phyloP scores from a whole-genome alignment of 2,329 filamentous ascomycete genomes.

The Trematosphaeria pertusa region DNA sequence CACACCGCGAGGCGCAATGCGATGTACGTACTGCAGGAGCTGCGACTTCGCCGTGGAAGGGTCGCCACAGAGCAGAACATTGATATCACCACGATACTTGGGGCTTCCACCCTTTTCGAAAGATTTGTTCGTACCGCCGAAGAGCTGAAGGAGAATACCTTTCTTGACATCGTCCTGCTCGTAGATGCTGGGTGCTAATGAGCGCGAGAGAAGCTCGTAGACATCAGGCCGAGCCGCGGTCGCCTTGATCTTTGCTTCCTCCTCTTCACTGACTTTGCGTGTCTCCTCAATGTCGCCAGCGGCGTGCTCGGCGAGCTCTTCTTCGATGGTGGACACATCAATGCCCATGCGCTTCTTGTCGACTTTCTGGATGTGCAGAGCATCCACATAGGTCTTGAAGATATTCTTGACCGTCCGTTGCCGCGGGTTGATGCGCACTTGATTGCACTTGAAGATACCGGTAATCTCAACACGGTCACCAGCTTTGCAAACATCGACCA shows the following conservation, averaged over 20 bases:
- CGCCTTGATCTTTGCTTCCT: constrained; percentile 85
- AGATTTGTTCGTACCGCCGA: constrained; percentile 96
- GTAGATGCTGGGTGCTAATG: constrained; percentile 92
- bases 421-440: constrained; percentile 90
- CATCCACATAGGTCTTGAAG: constrained; percentile 98
- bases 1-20: constrained; percentile 89
- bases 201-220: constrained; percentile 90
- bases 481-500: constrained; percentile 97
- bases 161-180: constrained; percentile 99
- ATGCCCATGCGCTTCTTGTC: constrained; percentile 94
- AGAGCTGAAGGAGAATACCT: constrained; percentile 93
- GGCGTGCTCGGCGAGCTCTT: constrained; percentile 76
- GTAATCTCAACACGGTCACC: constrained; percentile 96
- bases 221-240: constrained; percentile 83
- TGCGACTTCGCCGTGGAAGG: constrained; percentile 97
- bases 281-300: constrained; percentile 80
- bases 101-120: constrained; percentile 97
- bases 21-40: constrained; percentile 91
- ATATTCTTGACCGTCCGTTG: constrained; percentile 92
- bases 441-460: constrained; percentile 94
- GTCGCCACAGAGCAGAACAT: constrained; percentile 94
- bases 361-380: constrained; percentile 93
- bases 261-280: constrained; percentile 82
- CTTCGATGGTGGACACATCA: constrained; percentile 85
- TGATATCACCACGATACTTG: constrained; percentile 96